Evolutionary conservation across 345 rosid genomes (phyloP), one percentile per base, ranked within the genome.

Genomic region (Eucalyptus cloeziana): DNA sequence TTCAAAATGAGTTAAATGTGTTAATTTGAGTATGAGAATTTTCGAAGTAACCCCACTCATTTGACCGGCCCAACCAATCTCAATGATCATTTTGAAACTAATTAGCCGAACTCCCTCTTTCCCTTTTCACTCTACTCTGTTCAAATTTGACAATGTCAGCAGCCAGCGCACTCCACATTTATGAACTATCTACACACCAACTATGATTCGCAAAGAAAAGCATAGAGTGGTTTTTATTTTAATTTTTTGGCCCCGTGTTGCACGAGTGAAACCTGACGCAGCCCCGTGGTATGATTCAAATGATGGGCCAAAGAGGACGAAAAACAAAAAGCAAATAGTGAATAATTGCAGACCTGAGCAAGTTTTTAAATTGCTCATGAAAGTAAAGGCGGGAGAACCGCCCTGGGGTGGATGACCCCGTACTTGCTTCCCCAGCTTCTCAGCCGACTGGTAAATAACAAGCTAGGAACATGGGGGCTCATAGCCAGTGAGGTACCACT

Each of bases 41-140:
- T 60, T 60, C 2, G 0, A 60, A 4, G 1, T 27, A 2, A 27
- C 31, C 4, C 4, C 7, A 25, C 8, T 3, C 67, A 25, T 60
- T 25, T 60, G 67, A 60, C 1, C 10, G 5, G 30, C 62, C 22
- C 79, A 31, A 67, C 43, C 3, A 56, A 12, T 4, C 30, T 24
- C 12, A 56, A 37, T 43, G 43, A 10, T 37, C 45, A 24, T 6
- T 21, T 71, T 37, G 24, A 33, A 69, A 12, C 25, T 8, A 8
- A 69, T 33, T 4, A 17, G 13, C 7, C 3, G 4, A 33, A 33
- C 43, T 40, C 80, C 24, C 43, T 69, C 80, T 69, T 33, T 17
- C 12, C 24, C 7, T 37, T 37, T 19, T 37, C 81, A 19, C 44
- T 9, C 3, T 33, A 0, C 81, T 19, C 6, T 5, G 2, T 19